phyloP scores from a whole-genome alignment of 2,329 filamentous ascomycete genomes.

The Penicillium digitatum region DNA sequence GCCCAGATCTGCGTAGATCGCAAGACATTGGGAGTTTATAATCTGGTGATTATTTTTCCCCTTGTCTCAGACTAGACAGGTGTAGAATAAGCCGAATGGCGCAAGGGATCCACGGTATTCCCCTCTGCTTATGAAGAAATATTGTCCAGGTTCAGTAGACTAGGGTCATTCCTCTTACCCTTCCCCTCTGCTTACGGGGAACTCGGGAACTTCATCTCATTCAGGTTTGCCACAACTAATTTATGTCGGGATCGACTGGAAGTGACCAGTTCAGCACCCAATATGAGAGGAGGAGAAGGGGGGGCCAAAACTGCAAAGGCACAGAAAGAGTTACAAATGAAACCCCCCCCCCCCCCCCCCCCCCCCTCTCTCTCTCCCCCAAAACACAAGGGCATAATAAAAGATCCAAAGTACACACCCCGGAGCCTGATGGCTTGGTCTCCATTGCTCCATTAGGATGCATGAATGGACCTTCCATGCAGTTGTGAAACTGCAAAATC shows the following conservation, averaged over 20 bases:
- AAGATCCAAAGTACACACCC: not conserved
- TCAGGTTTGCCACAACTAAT: not conserved
- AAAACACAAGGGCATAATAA: not conserved
- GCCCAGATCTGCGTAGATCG: conserved; percentile 4
- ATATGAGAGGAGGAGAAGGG: too few relatives aligned
- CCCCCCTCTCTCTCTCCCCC: too few relatives aligned
- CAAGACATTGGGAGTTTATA: conserved; percentile 5
- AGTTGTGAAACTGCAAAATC: conserved; percentile 11
- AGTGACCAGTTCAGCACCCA: not conserved
- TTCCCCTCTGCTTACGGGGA: not conserved
- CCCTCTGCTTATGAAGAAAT: not conserved
- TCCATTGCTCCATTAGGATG: conserved; percentile 8
- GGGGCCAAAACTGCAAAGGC: conserved; percentile 2
- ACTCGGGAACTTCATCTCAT: not conserved
- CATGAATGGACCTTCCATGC: conserved; percentile 13
- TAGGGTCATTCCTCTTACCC: not conserved
- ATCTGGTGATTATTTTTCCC: not conserved
- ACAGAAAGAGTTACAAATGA: not conserved
- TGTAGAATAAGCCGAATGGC: conserved; percentile 10
- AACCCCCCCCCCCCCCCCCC: too few relatives aligned
- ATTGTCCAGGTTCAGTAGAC: not conserved
- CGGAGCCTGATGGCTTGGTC: conserved; percentile 2
- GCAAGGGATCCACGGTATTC: conserved; percentile 20
- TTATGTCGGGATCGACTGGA: not conserved
- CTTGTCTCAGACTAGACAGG: conserved; percentile 17